Evolutionary conservation across 176 grass and related monocot genomes (phyloP).

Genomic region (Rhipidocladum racemiflorum): DNA sequence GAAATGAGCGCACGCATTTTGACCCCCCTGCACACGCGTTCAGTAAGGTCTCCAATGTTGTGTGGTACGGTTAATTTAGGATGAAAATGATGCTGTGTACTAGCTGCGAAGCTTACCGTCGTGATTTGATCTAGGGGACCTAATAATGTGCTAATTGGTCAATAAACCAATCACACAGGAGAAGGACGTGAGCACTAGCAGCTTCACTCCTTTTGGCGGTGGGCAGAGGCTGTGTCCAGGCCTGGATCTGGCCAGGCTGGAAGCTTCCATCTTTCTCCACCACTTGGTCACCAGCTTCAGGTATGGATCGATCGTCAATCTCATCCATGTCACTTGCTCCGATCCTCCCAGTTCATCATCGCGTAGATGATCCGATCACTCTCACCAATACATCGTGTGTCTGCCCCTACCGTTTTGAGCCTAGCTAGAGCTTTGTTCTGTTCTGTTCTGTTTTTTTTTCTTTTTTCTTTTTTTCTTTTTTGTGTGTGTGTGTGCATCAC

Average conservation of each 20-base stretch:
- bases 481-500: too few relatives aligned
- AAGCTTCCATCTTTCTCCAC: slow-evolving; percentile 98
- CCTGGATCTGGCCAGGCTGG: slow-evolving; percentile 94
- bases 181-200: slow-evolving; percentile 69
- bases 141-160: slow-evolving; percentile 39
- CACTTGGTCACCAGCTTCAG: slow-evolving; percentile 96
- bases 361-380: not conserved
- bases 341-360: not conserved
- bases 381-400: not conserved
- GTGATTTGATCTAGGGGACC: slow-evolving; percentile 33
- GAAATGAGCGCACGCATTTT: not conserved
- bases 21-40: not conserved
- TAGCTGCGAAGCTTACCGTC: slow-evolving; percentile 12
- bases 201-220: slow-evolving; percentile 94
- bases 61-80: not conserved
- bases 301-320: slow-evolving; percentile 49
- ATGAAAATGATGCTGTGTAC: not conserved
- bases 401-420: not conserved
- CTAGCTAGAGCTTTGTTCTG: not conserved
- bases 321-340: not conserved
- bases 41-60: not conserved
- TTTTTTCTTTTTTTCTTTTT: too few relatives aligned
- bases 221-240: slow-evolving; percentile 97
- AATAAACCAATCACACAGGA: slow-evolving; percentile 65
- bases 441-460: too few relatives aligned